Evolutionary conservation across 2,329 filamentous ascomycete genomes (phyloP).

Genomic region (Orbilia javanica): DNA sequence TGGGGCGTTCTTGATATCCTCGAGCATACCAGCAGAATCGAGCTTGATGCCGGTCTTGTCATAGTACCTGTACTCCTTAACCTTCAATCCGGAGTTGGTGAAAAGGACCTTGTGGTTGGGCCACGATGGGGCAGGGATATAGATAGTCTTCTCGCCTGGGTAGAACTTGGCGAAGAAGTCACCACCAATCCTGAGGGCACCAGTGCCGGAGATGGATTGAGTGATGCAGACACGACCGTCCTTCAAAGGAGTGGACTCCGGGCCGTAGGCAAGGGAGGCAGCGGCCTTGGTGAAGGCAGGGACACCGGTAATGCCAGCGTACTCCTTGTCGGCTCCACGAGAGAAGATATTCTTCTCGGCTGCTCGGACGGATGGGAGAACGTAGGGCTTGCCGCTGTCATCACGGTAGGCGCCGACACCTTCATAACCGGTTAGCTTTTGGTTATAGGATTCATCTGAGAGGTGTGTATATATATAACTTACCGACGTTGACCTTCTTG

Average conservation of each 20-base stretch:
- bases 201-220: slow-evolving; percentile 87
- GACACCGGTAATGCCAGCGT: slow-evolving; percentile 93
- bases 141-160: slow-evolving; percentile 79
- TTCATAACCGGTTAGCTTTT: slow-evolving; percentile 61
- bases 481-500: slow-evolving; percentile 92
- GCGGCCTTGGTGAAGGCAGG: slow-evolving; percentile 87
- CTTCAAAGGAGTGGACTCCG: slow-evolving; percentile 85
- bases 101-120: slow-evolving; percentile 99
- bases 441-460: background rate
- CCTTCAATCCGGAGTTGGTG: slow-evolving; percentile 82
- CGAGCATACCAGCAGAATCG: slow-evolving; percentile 89
- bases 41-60: slow-evolving; percentile 87
- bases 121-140: slow-evolving; percentile 96
- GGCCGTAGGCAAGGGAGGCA: slow-evolving; percentile 83
- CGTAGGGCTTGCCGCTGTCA: slow-evolving; percentile 95
- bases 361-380: slow-evolving; percentile 82
- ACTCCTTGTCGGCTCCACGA: slow-evolving; percentile 95
- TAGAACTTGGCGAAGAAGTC: slow-evolving; percentile 96
- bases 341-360: slow-evolving; percentile 89
- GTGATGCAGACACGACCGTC: slow-evolving; percentile 69
- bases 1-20: slow-evolving; percentile 77
- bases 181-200: slow-evolving; percentile 90
- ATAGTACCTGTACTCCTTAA: slow-evolving; percentile 94
- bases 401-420: slow-evolving; percentile 94
- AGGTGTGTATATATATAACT: slow-evolving; percentile 62